Evolutionary conservation across 2,329 filamentous ascomycete genomes (phyloP), one percentile per base, ranked within the genome.

Genomic region (Aspergillus amoenus): DNA sequence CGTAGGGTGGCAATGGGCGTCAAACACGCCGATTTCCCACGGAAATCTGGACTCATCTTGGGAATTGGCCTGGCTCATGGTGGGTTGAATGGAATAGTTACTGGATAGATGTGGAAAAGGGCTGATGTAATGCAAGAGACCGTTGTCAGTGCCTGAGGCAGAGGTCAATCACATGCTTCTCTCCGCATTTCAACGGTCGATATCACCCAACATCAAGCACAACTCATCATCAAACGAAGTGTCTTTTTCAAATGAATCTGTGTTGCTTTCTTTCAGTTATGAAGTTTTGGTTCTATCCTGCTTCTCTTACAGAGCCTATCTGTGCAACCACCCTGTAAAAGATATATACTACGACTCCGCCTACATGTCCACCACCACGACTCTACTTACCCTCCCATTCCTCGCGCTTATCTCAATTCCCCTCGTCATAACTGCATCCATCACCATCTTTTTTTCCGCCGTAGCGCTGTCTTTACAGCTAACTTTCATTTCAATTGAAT

Each of bases 1-100:
- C 44, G 85, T 88, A 7, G 85, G 85, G 67, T 88, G 85, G 63
- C 85, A 88, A 68, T 88, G 85, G 30, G 85, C 84, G 67, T 88
- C 85, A 61, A 80, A 85, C 46, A 88, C 78, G 18, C 84, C 84
- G 27, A 87, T 65, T 42, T 84, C 76, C 84, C 84, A 87, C n/a
- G 84, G 84, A 21, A 87, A 85, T 2, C 58, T 53, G 9, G 62
- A 55, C 21, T 66, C 54, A 22, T 66, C 47, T 11, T 60, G 59
- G 49, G 61, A n/a, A n/a, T 50, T 34, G 11, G 52, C 9, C 13
- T 47, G 46, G 12, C 42, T 37, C 54, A 58, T 60, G 5, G 32
- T 52, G 22, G n/a, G 8, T 32, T 9, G 18, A 22, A 18, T 45
- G 40, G 21, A 34, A 8, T 9, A 37, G 13, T 27, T 53, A 27